These are phyloP conservation scores for Populus trichocarpa DNA, from an alignment of 441 rosid genomes.

Conservation along the genomic window DNA sequence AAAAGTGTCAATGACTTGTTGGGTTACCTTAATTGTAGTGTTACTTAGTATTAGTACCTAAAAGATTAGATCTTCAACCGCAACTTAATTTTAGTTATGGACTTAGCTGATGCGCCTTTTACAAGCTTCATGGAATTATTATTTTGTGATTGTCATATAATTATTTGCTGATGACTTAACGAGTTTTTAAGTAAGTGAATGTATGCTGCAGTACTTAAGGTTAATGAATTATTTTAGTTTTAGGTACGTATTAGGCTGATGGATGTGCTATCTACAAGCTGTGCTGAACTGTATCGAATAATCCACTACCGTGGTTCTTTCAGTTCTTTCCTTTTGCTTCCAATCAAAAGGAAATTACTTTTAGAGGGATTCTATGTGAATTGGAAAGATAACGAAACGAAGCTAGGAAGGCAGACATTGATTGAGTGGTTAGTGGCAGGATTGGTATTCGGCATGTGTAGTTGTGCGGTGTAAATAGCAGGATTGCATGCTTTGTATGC, in stretches of 20 bases:
- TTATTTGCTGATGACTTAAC: neutral
- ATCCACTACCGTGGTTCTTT: neutral
- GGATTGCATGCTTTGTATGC: neutral
- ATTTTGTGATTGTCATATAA: neutral
- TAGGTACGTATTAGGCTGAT: neutral
- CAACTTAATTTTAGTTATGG: neutral
- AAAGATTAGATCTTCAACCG: neutral
- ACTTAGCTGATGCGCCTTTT: neutral
- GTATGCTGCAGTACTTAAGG: neutral
- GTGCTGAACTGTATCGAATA: too few species aligned
- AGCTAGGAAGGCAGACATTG: neutral
- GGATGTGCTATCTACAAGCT: too few species aligned
- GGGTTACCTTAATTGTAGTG: neutral
- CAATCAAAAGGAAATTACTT: neutral
- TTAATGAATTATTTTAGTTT: neutral
- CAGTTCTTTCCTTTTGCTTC: constrained; percentile 5
- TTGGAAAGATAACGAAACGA: neutral
- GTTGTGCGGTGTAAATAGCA: neutral
- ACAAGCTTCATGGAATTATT: neutral
- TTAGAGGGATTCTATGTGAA: neutral
- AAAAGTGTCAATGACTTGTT: neutral
- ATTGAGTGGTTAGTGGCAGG: neutral
- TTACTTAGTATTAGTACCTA: neutral
- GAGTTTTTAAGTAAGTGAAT: neutral
- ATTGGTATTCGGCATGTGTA: neutral